phyloP scores from a whole-genome alignment of 257 asterid species.

The Solanum paucissectum region DNA sequence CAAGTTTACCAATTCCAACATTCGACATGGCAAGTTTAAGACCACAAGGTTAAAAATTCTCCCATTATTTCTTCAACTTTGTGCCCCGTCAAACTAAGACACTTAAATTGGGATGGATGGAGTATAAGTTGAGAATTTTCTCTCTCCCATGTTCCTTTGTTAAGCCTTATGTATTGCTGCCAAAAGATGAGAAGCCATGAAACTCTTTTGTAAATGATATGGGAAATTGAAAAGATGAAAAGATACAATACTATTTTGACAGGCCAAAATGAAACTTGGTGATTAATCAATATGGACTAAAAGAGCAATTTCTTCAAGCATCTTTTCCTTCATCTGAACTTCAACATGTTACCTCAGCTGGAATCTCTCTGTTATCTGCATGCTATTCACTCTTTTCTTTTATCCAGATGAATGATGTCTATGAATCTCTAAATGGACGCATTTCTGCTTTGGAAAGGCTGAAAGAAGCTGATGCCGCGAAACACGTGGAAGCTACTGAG shows the following conservation, averaged over 20 bases:
- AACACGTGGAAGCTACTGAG: constrained; percentile 50
- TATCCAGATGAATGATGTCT: constrained; percentile 34
- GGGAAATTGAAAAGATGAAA: background rate
- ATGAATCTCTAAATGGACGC: constrained; percentile 58
- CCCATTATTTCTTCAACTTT: background rate
- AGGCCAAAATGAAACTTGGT: background rate
- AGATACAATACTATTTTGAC: background rate
- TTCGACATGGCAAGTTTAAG: background rate
- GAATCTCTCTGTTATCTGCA: background rate
- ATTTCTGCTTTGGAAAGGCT: constrained; percentile 54
- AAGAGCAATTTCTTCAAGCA: background rate
- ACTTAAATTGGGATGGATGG: background rate
- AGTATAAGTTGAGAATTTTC: background rate
- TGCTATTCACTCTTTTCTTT: background rate
- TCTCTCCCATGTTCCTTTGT: background rate
- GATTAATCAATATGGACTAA: background rate
- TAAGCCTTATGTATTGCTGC: background rate
- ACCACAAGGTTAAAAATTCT: background rate
- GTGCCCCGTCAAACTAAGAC: background rate
- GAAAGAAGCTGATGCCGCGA: constrained; percentile 46
- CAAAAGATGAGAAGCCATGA: background rate
- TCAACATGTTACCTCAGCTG: background rate
- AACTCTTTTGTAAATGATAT: background rate
- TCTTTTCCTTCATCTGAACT: background rate
- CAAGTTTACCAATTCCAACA: background rate